Evolutionary conservation across 257 asterid species (phyloP).

Genomic region (Primulina eburnea): DNA sequence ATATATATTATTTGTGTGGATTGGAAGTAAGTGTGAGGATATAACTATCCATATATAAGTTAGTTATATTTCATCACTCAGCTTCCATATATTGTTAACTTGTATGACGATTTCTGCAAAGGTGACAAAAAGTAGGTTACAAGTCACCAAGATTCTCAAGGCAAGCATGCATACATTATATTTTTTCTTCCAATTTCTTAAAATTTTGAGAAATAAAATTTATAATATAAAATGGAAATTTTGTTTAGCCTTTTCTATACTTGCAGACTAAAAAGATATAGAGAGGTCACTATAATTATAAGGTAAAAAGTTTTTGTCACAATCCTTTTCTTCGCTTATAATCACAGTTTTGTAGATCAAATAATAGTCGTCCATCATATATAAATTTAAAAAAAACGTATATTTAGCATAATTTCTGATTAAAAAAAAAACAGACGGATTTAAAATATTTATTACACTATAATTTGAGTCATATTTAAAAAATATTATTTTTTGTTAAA

Average conservation of each 20-base stretch:
- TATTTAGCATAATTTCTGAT: not conserved
- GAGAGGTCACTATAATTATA: slow-evolving; percentile 23
- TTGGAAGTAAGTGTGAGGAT: not conserved
- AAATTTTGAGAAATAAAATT: slow-evolving; percentile 28
- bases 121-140: slow-evolving; percentile 52
- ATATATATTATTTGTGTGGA: no score
- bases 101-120: slow-evolving; percentile 31
- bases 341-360: not conserved
- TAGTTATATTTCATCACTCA: slow-evolving; percentile 23
- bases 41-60: slow-evolving; percentile 3
- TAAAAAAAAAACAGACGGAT: not conserved
- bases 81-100: slow-evolving; percentile 24
- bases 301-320: slow-evolving; percentile 48
- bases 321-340: slow-evolving; percentile 32
- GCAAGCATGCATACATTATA: slow-evolving; percentile 1
- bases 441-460: not conserved
- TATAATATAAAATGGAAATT: slow-evolving; percentile 31
- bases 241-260: slow-evolving; percentile 34
- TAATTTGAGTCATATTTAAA: not conserved
- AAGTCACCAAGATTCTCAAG: slow-evolving; percentile 40
- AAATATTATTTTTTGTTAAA: no score
- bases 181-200: slow-evolving; percentile 27
- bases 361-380: not conserved
- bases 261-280: slow-evolving; percentile 24
- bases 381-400: not conserved